A percentile compares a stretch with the other conserved stretches of the same genome.
phyloP scores from a whole-genome alignment of 2,329 filamentous ascomycete genomes.

The Cladophialophora carrionii region DNA sequence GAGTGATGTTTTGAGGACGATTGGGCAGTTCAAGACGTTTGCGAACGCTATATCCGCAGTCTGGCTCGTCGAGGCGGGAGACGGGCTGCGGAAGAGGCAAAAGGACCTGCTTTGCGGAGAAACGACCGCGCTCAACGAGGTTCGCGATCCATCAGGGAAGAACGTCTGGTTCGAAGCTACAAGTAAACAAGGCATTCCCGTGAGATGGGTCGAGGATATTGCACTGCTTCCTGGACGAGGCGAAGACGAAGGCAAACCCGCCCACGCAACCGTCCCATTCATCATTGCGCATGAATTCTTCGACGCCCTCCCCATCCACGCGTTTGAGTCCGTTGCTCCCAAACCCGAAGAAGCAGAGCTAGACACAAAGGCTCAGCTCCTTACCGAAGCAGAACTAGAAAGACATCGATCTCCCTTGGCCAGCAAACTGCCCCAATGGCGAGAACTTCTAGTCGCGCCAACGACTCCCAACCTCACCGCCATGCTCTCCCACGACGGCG shows the following conservation, averaged over 20 bases:
- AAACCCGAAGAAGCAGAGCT: slow-evolving; percentile 49
- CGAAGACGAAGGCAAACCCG: slow-evolving; percentile 70
- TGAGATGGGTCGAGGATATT: slow-evolving; percentile 80
- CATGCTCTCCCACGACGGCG: slow-evolving; percentile 48
- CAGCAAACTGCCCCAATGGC: slow-evolving; percentile 67
- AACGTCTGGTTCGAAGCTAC: slow-evolving; percentile 68
- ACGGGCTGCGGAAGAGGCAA: slow-evolving; percentile 74
- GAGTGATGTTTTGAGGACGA: slow-evolving; percentile 90
- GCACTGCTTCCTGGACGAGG: slow-evolving; percentile 74
- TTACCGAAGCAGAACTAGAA: slow-evolving; percentile 50
- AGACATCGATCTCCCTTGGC: slow-evolving; percentile 46
- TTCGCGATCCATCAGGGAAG: slow-evolving; percentile 29
- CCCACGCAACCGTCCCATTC: slow-evolving; percentile 53
- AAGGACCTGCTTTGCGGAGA: slow-evolving; percentile 78
- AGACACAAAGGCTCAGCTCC: slow-evolving; percentile 46
- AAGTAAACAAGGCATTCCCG: slow-evolving; percentile 73
- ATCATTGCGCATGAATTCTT: slow-evolving; percentile 99
- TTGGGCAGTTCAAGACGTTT: slow-evolving; percentile 79
- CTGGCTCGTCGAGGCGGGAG: slow-evolving; percentile 93
- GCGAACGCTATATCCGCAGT: slow-evolving; percentile 78
- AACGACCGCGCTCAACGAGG: slow-evolving; percentile 70
- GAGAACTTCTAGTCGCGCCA: slow-evolving; percentile 77
- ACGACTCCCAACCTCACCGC: slow-evolving; percentile 63
- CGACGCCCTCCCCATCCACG: slow-evolving; percentile 93
- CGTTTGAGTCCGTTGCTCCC: slow-evolving; percentile 76